Base-by-base conservation (phyloP, 495 filamentous ascomycete genomes). In the Tuber calosporum region DNA sequence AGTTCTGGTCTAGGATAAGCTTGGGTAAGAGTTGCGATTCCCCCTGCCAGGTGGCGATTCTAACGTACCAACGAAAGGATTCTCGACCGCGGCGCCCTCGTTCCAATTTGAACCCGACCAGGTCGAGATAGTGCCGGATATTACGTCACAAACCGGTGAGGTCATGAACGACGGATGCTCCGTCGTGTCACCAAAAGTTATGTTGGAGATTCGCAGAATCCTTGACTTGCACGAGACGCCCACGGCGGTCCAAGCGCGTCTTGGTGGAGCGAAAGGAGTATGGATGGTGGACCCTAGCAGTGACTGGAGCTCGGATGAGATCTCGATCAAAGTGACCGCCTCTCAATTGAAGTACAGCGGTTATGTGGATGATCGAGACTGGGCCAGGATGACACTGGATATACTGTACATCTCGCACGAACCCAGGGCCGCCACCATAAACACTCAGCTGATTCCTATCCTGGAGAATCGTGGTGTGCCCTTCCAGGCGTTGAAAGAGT, bases 161-260 rank as follows among this genome's bases (percentile, higher is more conserved):
- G 86, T 91, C 0, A 96, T 96, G 92, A 93, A 93, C 74, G 92
- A 96, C 78, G 92, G 92, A 6, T 92, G 92, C 69, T 91, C 88
- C 20, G 82, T 89, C 39, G 90, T 93, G 82, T 95, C 92, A 0
- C 84, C 84, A 45, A 81, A 81, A 5, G 85, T 92, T 36, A 92
- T 91, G 8, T 83, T 84, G 36, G 83, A 84, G 45, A 86, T 94
- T 20, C 86, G 86, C 13, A 84, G 89, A 43, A 77, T 80, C 2
- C 84, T 94, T 42, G 87, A 88, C 0, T 84, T 93, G 8, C 77
- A 84, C 4, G 84, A 85, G 58, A 85, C 90, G 0, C 93, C 94
- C 0, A 90, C 90, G 72, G 88, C 86, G 9, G 90, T 96, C 69
- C 94, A 97, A 83, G 94, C 85, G 17, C 86, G 94, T 58, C 89